These are phyloP conservation scores for Podaxis mareebaensis DNA, from an alignment of 768 basidiomycete species.

Conservation along the genomic window DNA sequence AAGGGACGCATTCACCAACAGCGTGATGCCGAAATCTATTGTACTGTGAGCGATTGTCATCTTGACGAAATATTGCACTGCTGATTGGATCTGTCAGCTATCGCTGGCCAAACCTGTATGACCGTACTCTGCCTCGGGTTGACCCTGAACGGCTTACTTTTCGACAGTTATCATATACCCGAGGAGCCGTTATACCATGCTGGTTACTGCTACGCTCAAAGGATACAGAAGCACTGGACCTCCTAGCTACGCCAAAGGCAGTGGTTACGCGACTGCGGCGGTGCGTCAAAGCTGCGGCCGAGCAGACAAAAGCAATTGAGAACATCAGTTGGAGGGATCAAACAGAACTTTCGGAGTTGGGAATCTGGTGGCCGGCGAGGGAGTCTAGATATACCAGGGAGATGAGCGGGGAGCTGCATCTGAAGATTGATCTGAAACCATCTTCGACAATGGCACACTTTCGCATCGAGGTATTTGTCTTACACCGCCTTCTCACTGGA, in stretches of 20 bases:
- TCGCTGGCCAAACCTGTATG: constrained; percentile 42
- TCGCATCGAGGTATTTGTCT: constrained; percentile 33
- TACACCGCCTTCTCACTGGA: background rate
- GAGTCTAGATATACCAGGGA: constrained; percentile 17
- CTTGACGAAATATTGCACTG: background rate
- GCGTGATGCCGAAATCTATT: constrained; percentile 31
- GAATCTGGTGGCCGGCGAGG: constrained; percentile 33
- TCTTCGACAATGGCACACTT: constrained; percentile 40
- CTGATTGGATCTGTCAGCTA: constrained; percentile 26
- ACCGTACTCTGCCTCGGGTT: background rate
- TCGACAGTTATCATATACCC: constrained; percentile 39
- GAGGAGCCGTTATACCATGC: constrained; percentile 41
- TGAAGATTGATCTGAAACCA: constrained; percentile 34
- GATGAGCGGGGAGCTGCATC: constrained; percentile 39
- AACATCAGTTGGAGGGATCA: constrained; percentile 25
- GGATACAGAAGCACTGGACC: constrained; percentile 36
- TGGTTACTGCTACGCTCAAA: constrained; percentile 31
- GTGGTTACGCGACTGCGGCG: constrained; percentile 34
- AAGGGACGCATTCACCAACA: constrained; percentile 30
- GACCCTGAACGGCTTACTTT: constrained; percentile 1
- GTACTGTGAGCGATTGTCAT: constrained; percentile 29
- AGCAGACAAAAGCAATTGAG: constrained; percentile 11
- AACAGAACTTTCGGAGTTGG: constrained; percentile 29
- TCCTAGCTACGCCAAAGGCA: constrained; percentile 34
- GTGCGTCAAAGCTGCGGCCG: constrained; percentile 23